Conservation (phyloP, 2,329 filamentous ascomycete species). For the Cladosporium sphaerospermum region DNA sequence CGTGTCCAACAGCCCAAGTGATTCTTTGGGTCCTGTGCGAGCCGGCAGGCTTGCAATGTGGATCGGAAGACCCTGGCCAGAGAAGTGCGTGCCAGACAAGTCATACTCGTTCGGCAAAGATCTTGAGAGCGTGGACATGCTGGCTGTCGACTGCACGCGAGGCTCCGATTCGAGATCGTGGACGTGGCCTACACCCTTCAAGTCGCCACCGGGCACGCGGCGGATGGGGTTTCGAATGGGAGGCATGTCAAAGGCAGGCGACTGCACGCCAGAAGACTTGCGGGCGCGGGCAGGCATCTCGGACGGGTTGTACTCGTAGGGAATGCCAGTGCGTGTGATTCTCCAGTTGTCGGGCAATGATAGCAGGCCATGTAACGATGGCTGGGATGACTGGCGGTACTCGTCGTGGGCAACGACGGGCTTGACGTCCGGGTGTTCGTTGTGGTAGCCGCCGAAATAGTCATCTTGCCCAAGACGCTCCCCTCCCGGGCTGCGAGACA, state of each 20-base stretch:
- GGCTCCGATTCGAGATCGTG: constrained; percentile 38
- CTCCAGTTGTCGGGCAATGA: constrained; percentile 19
- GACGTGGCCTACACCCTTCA: constrained; percentile 41
- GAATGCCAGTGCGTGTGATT: not conserved
- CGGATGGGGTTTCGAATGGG: constrained; percentile 32
- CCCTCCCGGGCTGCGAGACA: constrained; percentile 16
- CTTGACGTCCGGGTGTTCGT: not conserved
- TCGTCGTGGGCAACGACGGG: not conserved
- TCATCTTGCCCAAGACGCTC: constrained; percentile 9
- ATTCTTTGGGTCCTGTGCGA: constrained; percentile 17
- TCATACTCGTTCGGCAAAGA: constrained; percentile 15
- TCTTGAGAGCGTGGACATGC: constrained; percentile 18
- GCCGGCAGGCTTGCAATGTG: constrained; percentile 9
- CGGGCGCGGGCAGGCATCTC: constrained; percentile 9
- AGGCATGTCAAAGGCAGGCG: constrained; percentile 33
- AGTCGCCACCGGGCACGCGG: constrained; percentile 43
- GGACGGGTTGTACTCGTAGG: constrained; percentile 2
- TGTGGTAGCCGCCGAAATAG: constrained; percentile 2
- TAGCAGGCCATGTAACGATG: constrained; percentile 22
- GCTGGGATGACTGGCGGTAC: constrained; percentile 3
- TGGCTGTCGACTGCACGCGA: constrained; percentile 38
- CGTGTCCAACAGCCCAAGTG: constrained; percentile 36
- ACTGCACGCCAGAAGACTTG: constrained; percentile 37
- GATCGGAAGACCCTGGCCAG: constrained; percentile 13
- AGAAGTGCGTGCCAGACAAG: constrained; percentile 17